A percentile compares a stretch with the other conserved stretches of the same genome.
These are phyloP conservation scores for Lyophyllum semitale DNA, from an alignment of 768 basidiomycete species.

Conservation along the genomic window DNA sequence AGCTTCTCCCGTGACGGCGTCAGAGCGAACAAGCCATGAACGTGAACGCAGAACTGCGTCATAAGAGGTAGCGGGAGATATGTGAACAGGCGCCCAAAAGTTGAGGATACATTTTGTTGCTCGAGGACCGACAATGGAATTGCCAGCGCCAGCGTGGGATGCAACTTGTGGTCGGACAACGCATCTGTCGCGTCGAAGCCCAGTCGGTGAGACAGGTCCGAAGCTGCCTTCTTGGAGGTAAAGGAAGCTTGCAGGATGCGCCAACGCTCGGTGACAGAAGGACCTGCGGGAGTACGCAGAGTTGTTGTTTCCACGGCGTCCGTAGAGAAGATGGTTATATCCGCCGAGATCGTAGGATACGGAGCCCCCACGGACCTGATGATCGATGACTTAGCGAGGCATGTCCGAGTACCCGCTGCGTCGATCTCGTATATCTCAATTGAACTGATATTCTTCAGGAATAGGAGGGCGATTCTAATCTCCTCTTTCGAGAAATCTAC, in stretches of 20 bases:
- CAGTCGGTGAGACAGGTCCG: conserved; percentile 25
- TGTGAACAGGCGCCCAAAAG: conserved; percentile 45
- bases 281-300: too few species aligned
- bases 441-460: conserved; percentile 37
- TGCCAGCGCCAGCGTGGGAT: conserved; percentile 39
- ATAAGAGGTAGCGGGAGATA: conserved; percentile 48
- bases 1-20: conserved; percentile 46
- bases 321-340: conserved; percentile 1
- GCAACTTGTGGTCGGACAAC: conserved; percentile 42
- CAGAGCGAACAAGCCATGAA: conserved; percentile 50
- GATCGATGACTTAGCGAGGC: conserved; percentile 21
- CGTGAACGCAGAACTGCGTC: conserved; percentile 45
- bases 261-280: conserved; percentile 29
- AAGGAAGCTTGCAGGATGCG: conserved; percentile 33
- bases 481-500: conserved; percentile 41
- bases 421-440: conserved; percentile 44
- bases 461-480: conserved; percentile 41
- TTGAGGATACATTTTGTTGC: background rate
- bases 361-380: background rate
- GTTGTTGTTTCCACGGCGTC: conserved; percentile 19
- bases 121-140: conserved; percentile 24
- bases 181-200: conserved; percentile 23
- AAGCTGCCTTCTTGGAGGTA: conserved; percentile 22
- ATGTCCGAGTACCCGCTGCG: conserved; percentile 18
- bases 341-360: background rate